phyloP scores from a whole-genome alignment of 129 eudicot species.

The Apium graveolens region DNA sequence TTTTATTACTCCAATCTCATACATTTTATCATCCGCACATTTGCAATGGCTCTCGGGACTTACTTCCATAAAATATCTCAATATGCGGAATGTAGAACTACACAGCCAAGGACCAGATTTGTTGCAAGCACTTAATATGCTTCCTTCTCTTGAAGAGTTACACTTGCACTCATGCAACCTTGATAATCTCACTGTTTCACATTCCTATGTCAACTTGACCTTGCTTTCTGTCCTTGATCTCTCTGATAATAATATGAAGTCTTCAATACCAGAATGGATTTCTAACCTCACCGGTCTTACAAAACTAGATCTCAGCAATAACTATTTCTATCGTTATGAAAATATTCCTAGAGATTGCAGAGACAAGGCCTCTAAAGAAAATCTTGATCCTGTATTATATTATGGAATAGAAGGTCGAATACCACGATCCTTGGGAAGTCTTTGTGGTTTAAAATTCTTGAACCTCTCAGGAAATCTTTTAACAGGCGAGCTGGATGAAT shows the following conservation, averaged over 20 bases:
- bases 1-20: not conserved
- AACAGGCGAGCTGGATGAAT: not conserved
- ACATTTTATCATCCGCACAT: not conserved
- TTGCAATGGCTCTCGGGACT: no score
- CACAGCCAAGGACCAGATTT: not conserved
- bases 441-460: not conserved
- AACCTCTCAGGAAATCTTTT: not conserved
- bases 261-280: constrained; percentile 13
- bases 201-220: constrained; percentile 13
- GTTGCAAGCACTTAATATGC: not conserved
- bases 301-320: constrained; percentile 3
- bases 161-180: not conserved
- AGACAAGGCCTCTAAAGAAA: not conserved
- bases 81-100: no score
- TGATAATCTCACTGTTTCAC: not conserved
- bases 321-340: not conserved
- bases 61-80: no score
- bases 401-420: not conserved
- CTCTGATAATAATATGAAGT: constrained; percentile 15
- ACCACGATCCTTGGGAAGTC: not conserved
- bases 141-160: not conserved
- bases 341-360: not conserved
- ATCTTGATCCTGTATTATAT: not conserved
- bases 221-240: constrained; percentile 27
- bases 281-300: constrained; percentile 2